Evolutionary conservation across 768 basidiomycete genomes (phyloP).

Genomic region (Leccinum sublutescens): DNA sequence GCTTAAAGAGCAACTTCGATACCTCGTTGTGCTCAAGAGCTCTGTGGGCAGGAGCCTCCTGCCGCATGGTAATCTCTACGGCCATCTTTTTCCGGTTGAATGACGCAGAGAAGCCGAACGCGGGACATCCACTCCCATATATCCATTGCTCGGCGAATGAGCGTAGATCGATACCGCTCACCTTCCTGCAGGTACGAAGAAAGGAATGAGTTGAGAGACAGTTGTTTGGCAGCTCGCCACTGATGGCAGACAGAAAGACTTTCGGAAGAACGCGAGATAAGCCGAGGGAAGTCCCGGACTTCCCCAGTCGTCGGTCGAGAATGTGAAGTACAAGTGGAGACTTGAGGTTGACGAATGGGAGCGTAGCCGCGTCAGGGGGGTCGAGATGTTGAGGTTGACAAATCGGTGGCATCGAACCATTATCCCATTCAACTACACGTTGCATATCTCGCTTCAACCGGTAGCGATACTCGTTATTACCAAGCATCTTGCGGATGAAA

Average conservation of each 20-base stretch:
- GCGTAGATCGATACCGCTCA: constrained; percentile 86
- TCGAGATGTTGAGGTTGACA: constrained; percentile 86
- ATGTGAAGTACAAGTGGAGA: constrained; percentile 96
- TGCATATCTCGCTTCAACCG: constrained; percentile 96
- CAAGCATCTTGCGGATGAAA: constrained; percentile 82
- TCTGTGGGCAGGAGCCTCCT: constrained; percentile 77
- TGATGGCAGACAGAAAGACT: constrained; percentile 89
- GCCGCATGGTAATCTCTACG: constrained; percentile 92
- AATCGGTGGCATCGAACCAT: constrained; percentile 87
- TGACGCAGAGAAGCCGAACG: constrained; percentile 83
- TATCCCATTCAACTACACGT: constrained; percentile 83
- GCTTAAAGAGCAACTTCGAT: constrained; percentile 66
- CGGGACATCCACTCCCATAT: constrained; percentile 94
- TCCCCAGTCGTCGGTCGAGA: constrained; percentile 88
- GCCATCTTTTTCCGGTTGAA: constrained; percentile 99
- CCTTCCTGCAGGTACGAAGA: constrained; percentile 87
- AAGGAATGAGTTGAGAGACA: constrained; percentile 88
- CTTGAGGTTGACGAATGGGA: constrained; percentile 94
- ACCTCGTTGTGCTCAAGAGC: constrained; percentile 66
- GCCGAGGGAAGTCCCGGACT: constrained; percentile 92
- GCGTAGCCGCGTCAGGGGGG: constrained; percentile 74
- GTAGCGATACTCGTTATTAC: constrained; percentile 97
- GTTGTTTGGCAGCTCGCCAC: constrained; percentile 84
- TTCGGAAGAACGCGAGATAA: constrained; percentile 94
- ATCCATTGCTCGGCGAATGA: constrained; percentile 99